Evolutionary conservation across 1,284 basidiomycete species (phyloP), one percentile per base, ranked within the genome.

Genomic region (Pyrrhoderma lamaoense): DNA sequence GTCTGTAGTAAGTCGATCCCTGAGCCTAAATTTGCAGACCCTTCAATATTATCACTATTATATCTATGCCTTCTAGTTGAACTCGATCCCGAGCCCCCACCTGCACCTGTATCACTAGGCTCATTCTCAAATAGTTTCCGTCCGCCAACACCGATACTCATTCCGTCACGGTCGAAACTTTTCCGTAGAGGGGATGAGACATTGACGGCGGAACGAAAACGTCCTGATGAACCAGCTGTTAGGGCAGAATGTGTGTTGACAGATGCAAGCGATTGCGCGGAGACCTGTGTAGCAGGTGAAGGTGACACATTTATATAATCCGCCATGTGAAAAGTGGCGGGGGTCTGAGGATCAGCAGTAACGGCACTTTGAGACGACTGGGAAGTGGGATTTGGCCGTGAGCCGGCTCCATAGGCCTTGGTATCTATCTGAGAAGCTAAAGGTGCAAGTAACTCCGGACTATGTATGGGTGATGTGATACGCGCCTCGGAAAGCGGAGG

Each of bases 221-320:
- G 45, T 21, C 51, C 39, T 11, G 51, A 14, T 16, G 51, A 23
- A 19, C 51, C 51, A 18, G 49, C 21, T 13, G 40, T 43, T 25
- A 31, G 4, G 3, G 23, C 8, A 3, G 50, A 40, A 42, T 21
- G 45, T 8, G 49, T 44, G 18, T 13, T 39, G 21, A 37, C 14
- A 11, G 21, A 39, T 11, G 34, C 38, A 14, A 35, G 50, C 19
- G 43, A 40, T 8, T 22, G 19, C n/a, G 34, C 37, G 1, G 52
- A 37, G 8, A 16, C 42, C n/a, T 19, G 43, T 2, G 23, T 59
- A 14, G 69, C 65, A 1, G 81, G 79, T 2, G 80, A 81, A 2
- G 85, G 84, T 18, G 84, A 84, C 35, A 80, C 78, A 57, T 87
- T 81, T 60, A 87, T 79, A 60, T 79, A 87, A 52, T 87, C 85